Evolutionary conservation across 2,329 filamentous ascomycete species (phyloP).

Genomic region (Apiospora aurea): DNA sequence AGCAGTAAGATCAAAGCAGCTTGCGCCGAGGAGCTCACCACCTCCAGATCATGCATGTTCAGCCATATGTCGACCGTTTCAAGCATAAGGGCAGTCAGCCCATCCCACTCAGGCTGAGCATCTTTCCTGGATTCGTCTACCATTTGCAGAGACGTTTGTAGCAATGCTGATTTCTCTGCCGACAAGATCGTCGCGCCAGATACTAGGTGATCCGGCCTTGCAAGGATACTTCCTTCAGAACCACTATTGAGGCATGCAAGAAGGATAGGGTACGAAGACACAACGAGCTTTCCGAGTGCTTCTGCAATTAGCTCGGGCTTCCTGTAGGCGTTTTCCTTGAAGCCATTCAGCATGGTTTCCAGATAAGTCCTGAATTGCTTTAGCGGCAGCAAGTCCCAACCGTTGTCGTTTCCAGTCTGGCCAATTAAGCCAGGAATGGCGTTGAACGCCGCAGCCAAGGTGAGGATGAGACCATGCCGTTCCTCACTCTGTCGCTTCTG

Average conservation of each 20-base stretch:
- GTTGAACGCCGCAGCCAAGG: slow-evolving; percentile 65
- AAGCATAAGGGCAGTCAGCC: slow-evolving; percentile 37
- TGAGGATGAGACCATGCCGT: slow-evolving; percentile 70
- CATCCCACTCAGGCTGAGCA: slow-evolving; percentile 30
- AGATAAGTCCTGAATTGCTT: slow-evolving; percentile 39
- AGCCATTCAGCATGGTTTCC: slow-evolving; percentile 49
- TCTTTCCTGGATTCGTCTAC: slow-evolving; percentile 29
- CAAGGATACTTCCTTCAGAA: background rate
- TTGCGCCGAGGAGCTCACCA: slow-evolving; percentile 55
- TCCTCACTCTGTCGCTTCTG: slow-evolving; percentile 70
- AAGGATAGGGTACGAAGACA: slow-evolving; percentile 57
- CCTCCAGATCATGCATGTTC: slow-evolving; percentile 56
- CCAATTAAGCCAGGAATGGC: slow-evolving; percentile 46
- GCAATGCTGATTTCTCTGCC: slow-evolving; percentile 27
- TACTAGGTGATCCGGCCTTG: background rate
- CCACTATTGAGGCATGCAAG: background rate
- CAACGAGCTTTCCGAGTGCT: slow-evolving; percentile 64
- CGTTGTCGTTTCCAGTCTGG: slow-evolving; percentile 12
- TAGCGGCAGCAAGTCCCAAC: slow-evolving; percentile 31
- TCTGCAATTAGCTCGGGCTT: slow-evolving; percentile 71
- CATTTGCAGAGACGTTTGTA: slow-evolving; percentile 27
- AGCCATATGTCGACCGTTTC: slow-evolving; percentile 55
- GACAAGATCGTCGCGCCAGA: slow-evolving; percentile 29
- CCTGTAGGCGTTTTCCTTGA: slow-evolving; percentile 54
- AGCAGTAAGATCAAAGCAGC: slow-evolving; percentile 59